Evolutionary conservation across 108 stramenopile species (phyloP).

Genomic region (Skeletonema costatum): DNA sequence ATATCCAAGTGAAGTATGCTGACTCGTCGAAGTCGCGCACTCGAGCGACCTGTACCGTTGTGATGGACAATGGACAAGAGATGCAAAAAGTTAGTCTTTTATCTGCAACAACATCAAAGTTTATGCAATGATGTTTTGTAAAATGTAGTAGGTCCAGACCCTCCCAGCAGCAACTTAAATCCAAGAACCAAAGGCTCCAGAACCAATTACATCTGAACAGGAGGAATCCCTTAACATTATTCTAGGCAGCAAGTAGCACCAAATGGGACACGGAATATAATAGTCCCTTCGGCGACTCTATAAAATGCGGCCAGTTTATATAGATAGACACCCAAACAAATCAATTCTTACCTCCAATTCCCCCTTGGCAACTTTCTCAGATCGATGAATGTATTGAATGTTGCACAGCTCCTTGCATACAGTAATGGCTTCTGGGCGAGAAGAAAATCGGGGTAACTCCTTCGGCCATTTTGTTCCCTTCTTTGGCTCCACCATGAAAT

Average conservation of each 20-base stretch:
- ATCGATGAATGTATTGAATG: constrained; percentile 89
- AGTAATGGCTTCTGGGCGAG: constrained; percentile 80
- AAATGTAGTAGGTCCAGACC: constrained; percentile 53
- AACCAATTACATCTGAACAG: constrained; percentile 42
- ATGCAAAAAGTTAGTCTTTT: background rate
- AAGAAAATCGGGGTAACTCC: constrained; percentile 84
- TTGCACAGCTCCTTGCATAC: constrained; percentile 87
- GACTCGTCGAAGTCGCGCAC: constrained; percentile 90
- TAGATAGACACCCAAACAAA: background rate
- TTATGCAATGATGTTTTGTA: background rate
- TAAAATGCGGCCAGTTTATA: constrained; percentile 43
- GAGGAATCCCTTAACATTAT: constrained; percentile 50
- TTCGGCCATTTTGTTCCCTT: constrained; percentile 91
- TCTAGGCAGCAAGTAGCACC: constrained; percentile 59
- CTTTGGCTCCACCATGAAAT: constrained; percentile 91
- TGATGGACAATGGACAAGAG: background rate
- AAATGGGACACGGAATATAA: constrained; percentile 30
- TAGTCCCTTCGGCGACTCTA: constrained; percentile 56
- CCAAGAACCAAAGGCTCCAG: constrained; percentile 19
- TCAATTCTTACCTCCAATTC: constrained; percentile 75
- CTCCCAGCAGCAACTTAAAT: constrained; percentile 38
- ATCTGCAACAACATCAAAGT: background rate
- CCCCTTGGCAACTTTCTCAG: constrained; percentile 91
- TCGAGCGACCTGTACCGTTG: constrained; percentile 61
- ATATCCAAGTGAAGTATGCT: constrained; percentile 97